phyloP scores from a whole-genome alignment of 148 eudicot species.

The Silene conica region DNA sequence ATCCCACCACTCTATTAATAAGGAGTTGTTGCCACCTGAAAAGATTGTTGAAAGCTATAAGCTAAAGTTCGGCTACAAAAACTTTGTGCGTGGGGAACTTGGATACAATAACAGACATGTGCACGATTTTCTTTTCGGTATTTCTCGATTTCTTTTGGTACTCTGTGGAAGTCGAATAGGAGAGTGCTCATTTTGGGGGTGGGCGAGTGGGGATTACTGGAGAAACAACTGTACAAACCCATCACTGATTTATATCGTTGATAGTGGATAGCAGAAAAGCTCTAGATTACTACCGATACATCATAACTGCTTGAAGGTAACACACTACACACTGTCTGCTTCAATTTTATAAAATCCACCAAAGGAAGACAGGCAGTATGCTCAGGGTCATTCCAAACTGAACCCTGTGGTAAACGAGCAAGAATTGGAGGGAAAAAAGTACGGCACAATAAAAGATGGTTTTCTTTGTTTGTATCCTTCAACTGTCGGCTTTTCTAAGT shows the following conservation, averaged over 20 bases:
- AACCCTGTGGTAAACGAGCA: background rate
- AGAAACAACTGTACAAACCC: background rate
- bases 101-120: too few species aligned
- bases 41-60: background rate
- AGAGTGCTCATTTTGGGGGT: background rate
- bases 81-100: too few species aligned
- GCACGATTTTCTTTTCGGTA: too few species aligned
- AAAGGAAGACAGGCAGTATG: background rate
- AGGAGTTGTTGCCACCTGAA: slow-evolving; percentile 98
- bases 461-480: too few species aligned
- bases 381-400: slow-evolving; percentile 4
- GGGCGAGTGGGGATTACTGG: too few species aligned
- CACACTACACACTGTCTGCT: background rate
- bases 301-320: background rate
- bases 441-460: too few species aligned
- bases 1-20: slow-evolving; percentile 92
- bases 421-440: background rate
- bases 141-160: too few species aligned
- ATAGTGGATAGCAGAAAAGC: background rate
- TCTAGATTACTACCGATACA: background rate
- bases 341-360: background rate
- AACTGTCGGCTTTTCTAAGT: too few species aligned
- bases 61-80: background rate
- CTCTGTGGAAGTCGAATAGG: too few species aligned
- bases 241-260: background rate